Conservation (phyloP, 1,284 basidiomycete genomes). For the Apiotrichum sp. region DNA sequence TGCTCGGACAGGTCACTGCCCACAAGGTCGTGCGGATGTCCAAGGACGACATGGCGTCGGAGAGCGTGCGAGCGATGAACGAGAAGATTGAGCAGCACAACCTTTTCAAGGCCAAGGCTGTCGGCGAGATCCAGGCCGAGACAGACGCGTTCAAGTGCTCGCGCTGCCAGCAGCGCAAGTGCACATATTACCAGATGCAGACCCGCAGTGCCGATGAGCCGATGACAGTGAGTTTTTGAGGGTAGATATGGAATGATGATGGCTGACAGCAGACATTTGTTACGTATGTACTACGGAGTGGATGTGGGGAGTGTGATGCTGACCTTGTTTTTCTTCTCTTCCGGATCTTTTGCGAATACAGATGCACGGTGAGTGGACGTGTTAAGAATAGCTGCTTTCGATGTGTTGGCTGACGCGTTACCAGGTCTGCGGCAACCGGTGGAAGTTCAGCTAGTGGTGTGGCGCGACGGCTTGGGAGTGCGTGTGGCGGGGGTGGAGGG, state of each 20-base stretch:
- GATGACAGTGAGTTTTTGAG: slow-evolving; percentile 71
- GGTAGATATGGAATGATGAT: slow-evolving; percentile 16
- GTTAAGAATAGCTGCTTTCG: not conserved
- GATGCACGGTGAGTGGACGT: slow-evolving; percentile 30
- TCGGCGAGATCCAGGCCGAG: slow-evolving; percentile 80
- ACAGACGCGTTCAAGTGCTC: slow-evolving; percentile 97
- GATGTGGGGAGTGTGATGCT: not conserved
- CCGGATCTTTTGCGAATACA: slow-evolving; percentile 7
- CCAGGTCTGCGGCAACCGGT: slow-evolving; percentile 41
- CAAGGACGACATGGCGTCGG: slow-evolving; percentile 92
- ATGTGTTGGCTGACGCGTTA: too few relatives aligned
- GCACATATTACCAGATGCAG: slow-evolving; percentile 88
- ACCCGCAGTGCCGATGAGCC: slow-evolving; percentile 93
- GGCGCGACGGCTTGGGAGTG: not conserved
- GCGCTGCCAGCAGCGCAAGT: slow-evolving; percentile 85
- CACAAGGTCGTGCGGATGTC: slow-evolving; percentile 72
- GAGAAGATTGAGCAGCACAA: slow-evolving; percentile 80
- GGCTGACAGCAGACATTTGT: slow-evolving; percentile 54
- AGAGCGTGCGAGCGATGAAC: slow-evolving; percentile 77
- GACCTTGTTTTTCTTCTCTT: slow-evolving; percentile 10
- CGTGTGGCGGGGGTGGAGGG: too few relatives aligned
- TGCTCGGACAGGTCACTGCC: slow-evolving; percentile 68
- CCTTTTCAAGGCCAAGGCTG: slow-evolving; percentile 84
- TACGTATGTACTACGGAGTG: slow-evolving; percentile 50
- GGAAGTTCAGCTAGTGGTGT: slow-evolving; percentile 44